phyloP scores from a whole-genome alignment of 2,329 filamentous ascomycete genomes.

The Pseudohalonectria lignicola region DNA sequence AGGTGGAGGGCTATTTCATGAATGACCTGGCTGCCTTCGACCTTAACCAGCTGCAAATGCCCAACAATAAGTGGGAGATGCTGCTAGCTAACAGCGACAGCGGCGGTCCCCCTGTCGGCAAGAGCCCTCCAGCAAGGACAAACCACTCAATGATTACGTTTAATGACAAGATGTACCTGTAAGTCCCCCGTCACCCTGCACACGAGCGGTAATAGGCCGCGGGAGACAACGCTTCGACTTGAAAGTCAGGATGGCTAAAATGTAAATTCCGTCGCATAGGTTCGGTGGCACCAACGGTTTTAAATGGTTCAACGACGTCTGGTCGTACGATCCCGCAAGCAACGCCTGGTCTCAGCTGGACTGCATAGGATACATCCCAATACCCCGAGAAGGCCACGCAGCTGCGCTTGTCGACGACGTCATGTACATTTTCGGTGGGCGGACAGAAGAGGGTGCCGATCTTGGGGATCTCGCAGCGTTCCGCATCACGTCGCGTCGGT shows the following conservation, averaged over 20 bases:
- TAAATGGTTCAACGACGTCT: constrained; percentile 98
- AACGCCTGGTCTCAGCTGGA: constrained; percentile 85
- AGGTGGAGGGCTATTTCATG: constrained; percentile 96
- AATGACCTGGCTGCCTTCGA: constrained; percentile 95
- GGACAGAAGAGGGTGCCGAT: constrained; percentile 86
- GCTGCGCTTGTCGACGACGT: constrained; percentile 91
- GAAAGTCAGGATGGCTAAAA: neutral
- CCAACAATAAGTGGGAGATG: constrained; percentile 88
- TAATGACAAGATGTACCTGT: constrained; percentile 90
- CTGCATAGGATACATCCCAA: constrained; percentile 95
- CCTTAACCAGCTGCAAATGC: constrained; percentile 83
- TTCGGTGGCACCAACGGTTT: constrained; percentile 95
- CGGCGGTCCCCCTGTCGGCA: constrained; percentile 45
- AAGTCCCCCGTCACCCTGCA: no score
- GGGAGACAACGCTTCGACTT: no score
- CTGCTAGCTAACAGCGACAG: constrained; percentile 67
- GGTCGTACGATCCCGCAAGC: constrained; percentile 78
- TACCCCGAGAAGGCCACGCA: constrained; percentile 87
- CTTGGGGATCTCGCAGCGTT: constrained; percentile 84
- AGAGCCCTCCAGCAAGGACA: constrained; percentile 76
- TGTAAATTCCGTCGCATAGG: constrained; percentile 33
- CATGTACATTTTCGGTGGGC: constrained; percentile 98
- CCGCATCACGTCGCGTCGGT: constrained; percentile 65
- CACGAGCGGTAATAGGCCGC: no score
- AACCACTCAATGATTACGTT: constrained; percentile 90